Evolutionary conservation across 83 land plant species (phyloP).

Genomic region (Diphasiastrum complanatum): DNA sequence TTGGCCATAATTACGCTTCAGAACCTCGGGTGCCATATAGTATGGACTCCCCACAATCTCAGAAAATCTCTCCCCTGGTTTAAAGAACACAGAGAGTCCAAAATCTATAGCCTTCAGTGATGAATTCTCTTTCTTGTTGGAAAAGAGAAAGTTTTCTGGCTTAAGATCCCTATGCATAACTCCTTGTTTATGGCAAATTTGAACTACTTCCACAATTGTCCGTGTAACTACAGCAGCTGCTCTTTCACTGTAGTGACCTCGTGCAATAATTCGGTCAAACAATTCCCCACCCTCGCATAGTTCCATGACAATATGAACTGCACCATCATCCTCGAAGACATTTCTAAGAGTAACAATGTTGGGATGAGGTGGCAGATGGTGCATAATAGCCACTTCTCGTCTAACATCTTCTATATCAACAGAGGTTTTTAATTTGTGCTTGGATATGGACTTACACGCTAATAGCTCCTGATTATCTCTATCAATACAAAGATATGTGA

Average conservation of each 20-base stretch:
- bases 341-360: slow-evolving; percentile 1
- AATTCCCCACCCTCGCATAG: slow-evolving; percentile 11
- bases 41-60: neutral
- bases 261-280: slow-evolving; percentile 9
- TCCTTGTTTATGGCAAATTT: neutral
- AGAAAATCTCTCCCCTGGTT: slow-evolving; percentile 4
- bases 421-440: slow-evolving; percentile 4
- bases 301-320: slow-evolving; percentile 11
- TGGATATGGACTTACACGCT: slow-evolving; percentile 16
- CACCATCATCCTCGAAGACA: slow-evolving; percentile 8
- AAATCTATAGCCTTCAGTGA: neutral
- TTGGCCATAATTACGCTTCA: no score
- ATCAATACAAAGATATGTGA: slow-evolving; percentile 5
- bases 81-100: slow-evolving; percentile 3
- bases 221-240: slow-evolving; percentile 11
- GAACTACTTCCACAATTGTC: slow-evolving; percentile 14
- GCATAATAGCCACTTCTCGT: slow-evolving; percentile 12
- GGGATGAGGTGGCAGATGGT: slow-evolving; percentile 14
- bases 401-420: slow-evolving; percentile 14
- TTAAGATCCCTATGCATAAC: no score
- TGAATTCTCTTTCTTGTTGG: no score
- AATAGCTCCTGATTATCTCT: neutral
- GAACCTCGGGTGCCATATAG: no score
- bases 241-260: slow-evolving; percentile 12
- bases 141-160: no score